phyloP scores from a whole-genome alignment of 177 flowering plant genomes.

The Vitis hybrid region DNA sequence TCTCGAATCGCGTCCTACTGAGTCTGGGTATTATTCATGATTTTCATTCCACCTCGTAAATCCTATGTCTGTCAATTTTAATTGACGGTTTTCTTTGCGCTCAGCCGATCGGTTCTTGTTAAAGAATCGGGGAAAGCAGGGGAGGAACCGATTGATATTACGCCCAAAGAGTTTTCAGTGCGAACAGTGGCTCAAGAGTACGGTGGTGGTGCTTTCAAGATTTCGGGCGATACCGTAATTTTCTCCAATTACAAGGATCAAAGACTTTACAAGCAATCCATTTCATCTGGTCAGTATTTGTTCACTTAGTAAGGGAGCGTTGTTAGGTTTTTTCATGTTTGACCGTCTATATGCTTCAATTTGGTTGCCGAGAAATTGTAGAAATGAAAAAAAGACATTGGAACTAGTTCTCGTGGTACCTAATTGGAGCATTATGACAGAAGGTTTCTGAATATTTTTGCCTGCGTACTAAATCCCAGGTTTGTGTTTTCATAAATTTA shows the following conservation, averaged over 20 bases:
- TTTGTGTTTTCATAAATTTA: not conserved
- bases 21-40: slow-evolving; percentile 55
- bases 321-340: too few species aligned
- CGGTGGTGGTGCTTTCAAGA: slow-evolving; percentile 84
- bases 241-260: slow-evolving; percentile 94
- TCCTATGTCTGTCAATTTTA: not conserved
- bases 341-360: too few species aligned
- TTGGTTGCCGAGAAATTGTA: too few species aligned
- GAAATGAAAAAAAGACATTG: too few species aligned
- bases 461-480: not conserved
- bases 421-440: too few species aligned
- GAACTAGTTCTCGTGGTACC: too few species aligned
- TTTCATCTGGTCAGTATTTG: slow-evolving; percentile 41
- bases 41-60: too few species aligned
- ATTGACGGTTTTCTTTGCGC: not conserved
- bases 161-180: slow-evolving; percentile 74
- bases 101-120: slow-evolving; percentile 78
- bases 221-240: slow-evolving; percentile 58
- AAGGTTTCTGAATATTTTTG: not conserved
- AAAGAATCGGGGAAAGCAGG: slow-evolving; percentile 51
- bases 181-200: slow-evolving; percentile 84
- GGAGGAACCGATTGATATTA: slow-evolving; percentile 63
- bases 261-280: slow-evolving; percentile 75
- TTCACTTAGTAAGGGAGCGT: too few species aligned
- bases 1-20: slow-evolving; percentile 84